Evolutionary conservation across 495 filamentous ascomycete genomes (phyloP).

Genomic region (Neurospora sp.): DNA sequence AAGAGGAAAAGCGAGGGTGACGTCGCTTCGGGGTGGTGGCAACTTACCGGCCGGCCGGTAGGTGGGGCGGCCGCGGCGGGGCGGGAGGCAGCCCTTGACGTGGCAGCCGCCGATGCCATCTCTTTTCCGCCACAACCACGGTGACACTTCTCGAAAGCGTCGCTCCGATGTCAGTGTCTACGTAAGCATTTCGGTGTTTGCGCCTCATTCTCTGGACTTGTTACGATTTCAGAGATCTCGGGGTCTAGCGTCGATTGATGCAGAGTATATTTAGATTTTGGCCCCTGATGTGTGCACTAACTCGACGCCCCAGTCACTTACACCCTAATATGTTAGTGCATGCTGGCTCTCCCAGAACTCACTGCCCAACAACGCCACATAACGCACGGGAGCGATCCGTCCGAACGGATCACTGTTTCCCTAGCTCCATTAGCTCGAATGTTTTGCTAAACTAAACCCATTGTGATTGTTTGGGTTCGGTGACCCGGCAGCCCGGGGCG

Average conservation of each 20-base stretch:
- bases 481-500: background rate
- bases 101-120: conserved; percentile 1
- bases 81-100: conserved; percentile 11
- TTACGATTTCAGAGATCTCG: background rate
- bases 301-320: background rate
- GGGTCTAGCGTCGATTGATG: background rate
- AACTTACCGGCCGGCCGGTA: background rate
- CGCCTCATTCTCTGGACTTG: background rate
- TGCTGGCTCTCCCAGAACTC: too few relatives aligned
- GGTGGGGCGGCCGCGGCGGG: background rate
- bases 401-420: background rate
- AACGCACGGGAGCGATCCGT: background rate
- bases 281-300: background rate
- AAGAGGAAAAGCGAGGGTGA: background rate
- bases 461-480: background rate
- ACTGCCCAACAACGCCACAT: background rate
- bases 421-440: background rate
- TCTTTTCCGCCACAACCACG: background rate
- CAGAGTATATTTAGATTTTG: background rate
- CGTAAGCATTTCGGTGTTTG: background rate
- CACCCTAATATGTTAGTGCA: background rate
- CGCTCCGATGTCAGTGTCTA: background rate
- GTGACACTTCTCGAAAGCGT: background rate
- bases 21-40: background rate
- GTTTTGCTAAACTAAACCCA: background rate